phyloP scores from a whole-genome alignment of 2,329 filamentous ascomycete genomes.

The Onygenales sp. region DNA sequence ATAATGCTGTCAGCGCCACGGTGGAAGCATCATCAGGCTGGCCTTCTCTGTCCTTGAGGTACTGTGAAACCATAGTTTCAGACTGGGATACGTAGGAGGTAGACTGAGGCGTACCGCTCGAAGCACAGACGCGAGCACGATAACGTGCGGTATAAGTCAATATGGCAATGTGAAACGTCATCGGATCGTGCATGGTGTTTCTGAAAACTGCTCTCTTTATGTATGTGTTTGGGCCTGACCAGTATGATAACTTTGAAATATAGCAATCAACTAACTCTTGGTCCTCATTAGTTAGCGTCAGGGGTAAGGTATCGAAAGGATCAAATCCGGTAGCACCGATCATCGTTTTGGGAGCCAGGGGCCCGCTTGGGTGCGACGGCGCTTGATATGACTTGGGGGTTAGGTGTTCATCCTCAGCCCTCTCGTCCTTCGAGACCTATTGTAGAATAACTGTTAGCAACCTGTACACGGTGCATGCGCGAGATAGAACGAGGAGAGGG shows the following conservation, averaged over 20 bases:
- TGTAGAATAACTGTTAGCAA: not conserved
- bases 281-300: conserved; percentile 17
- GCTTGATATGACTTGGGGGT: conserved; percentile 5
- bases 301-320: conserved; percentile 23
- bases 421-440: not conserved
- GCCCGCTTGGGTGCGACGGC: conserved; percentile 1
- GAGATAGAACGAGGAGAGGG: not conserved
- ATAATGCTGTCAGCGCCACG: conserved; percentile 26
- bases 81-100: conserved; percentile 20
- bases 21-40: conserved; percentile 22
- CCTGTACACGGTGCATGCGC: not conserved
- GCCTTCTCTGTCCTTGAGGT: conserved; percentile 12
- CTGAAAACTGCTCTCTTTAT: conserved; percentile 28
- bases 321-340: conserved; percentile 23
- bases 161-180: conserved; percentile 28
- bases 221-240: conserved; percentile 31
- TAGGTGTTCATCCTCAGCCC: not conserved
- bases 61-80: conserved; percentile 20
- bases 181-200: conserved; percentile 23
- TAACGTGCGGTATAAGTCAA: conserved; percentile 30
- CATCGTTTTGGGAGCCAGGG: conserved; percentile 17
- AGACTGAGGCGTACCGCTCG: conserved; percentile 17
- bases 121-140: conserved; percentile 20
- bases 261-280: conserved; percentile 27
- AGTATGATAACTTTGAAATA: conserved; percentile 28